A percentile compares a stretch with the other conserved stretches of the same genome.
Conservation (phyloP, 495 filamentous ascomycete genomes). For the Xylaria intraflava region DNA sequence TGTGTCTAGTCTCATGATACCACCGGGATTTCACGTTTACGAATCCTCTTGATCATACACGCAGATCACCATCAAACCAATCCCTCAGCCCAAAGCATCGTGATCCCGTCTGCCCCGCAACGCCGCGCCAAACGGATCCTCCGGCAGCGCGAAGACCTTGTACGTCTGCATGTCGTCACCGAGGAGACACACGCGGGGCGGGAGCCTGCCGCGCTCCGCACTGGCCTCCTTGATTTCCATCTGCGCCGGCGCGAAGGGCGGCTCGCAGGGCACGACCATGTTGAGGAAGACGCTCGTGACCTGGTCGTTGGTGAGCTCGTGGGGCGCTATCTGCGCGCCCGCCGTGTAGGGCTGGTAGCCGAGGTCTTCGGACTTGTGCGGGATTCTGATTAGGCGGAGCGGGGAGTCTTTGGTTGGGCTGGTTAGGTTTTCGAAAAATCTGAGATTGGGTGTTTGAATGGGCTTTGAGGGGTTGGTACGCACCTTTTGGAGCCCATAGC, state of each 20-base stretch:
- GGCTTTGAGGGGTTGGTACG: not conserved
- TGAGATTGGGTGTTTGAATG: not conserved
- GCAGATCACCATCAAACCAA: too few species aligned
- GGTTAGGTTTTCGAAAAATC: constrained; percentile 4
- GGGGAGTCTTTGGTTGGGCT: constrained; percentile 9
- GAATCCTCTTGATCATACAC: too few species aligned
- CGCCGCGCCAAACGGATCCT: constrained; percentile 12
- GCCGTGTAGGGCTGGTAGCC: constrained; percentile 17
- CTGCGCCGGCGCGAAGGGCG: constrained; percentile 35
- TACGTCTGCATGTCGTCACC: constrained; percentile 37
- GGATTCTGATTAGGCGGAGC: constrained; percentile 22
- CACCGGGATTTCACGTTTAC: too few species aligned
- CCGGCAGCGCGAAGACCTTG: constrained; percentile 36
- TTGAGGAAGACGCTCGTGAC: constrained; percentile 15
- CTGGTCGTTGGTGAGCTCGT: constrained; percentile 21
- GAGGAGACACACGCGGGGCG: constrained; percentile 39
- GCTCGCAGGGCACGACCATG: constrained; percentile 24
- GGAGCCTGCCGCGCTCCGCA: constrained; percentile 30
- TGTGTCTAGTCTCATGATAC: too few species aligned
- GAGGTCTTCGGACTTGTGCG: constrained; percentile 22
- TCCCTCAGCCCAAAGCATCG: too few species aligned
- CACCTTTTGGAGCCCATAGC: constrained; percentile 37
- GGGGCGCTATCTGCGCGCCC: constrained; percentile 11
- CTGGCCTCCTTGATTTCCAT: constrained; percentile 42
- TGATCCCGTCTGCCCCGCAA: not conserved